Base-by-base conservation (phyloP, 1,284 basidiomycete species). In the Cryptococcus sp. region DNA sequence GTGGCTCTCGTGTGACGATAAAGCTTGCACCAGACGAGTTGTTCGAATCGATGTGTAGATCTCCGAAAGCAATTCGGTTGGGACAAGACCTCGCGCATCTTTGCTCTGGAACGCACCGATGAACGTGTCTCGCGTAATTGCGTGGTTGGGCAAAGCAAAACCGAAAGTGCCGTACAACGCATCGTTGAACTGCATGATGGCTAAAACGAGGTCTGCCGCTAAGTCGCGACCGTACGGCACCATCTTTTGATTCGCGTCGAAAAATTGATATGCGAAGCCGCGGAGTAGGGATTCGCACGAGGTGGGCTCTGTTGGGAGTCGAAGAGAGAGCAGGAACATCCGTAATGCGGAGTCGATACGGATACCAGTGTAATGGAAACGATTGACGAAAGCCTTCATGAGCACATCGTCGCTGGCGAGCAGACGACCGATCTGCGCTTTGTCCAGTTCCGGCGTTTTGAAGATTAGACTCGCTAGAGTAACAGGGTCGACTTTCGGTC, bases 331-430 rank as follows among this genome's bases (percentile, higher is more conserved):
- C 55, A 98, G 78, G 79, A 98, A 93, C 50, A 89, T 84, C 41
- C 96, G 86, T 55, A 99, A 80, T 4, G 93, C 92, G 57, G 88
- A 87, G 79, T 98, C 93, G 63, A 98, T 86, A 59, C 89, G 83
- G 45, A 96, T 81, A 2, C 89, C 88, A 0, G 83, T 80, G 69
- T 96, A 89, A 17, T 89, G 86, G 78, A 98, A 96, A 57, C 85
- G 85, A 68, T 91, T 90, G 53, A 98, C 81, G 76, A 89, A 99
- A 8, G 88, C 85, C 66, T 87, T 87, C 54, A 97, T 80, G 25
- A 93, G 85, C 26, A 83, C 79, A 66, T 87, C 87, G 55, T 89
- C 88, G 37, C 85, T 81, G 0, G 87, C 84, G 4, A 99, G 83
- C 74, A 91, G 93, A 52, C 87, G 83, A 40, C 93, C 93, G 39